Evolutionary conservation across 1,284 basidiomycete genomes (phyloP), one percentile per base, ranked within the genome.

Genomic region (Malassezia sympodialis): DNA sequence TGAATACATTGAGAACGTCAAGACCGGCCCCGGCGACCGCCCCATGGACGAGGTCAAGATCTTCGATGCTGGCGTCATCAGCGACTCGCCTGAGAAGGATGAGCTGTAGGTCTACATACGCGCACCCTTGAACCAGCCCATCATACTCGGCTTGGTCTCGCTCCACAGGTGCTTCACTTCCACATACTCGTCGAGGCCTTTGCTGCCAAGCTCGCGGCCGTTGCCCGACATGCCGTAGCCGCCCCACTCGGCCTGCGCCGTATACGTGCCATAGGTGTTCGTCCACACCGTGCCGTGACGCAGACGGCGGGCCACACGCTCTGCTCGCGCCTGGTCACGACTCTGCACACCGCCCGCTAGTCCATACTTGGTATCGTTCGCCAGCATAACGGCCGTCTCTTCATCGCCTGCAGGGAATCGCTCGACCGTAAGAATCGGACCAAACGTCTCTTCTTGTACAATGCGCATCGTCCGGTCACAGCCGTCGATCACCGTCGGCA

Each of bases 341-440:
- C 62, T 62, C 51, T 73, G 72, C 41, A 74, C 70, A 35, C 69
- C 72, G 26, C 66, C 72, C 0, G 70, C 70, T 8, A 74, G 59
- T 10, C 72, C 72, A 45, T 72, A 74, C 60, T 66, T 67, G 37
- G 72, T 74, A 51, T 74, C 72, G 50, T 74, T 74, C 35, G 67
- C 72, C 8, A 74, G 54, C 23, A 41, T n/a, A 26, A 72, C 48
- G 7, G 72, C 72, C 11, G 48, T 57, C 35, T 62, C 66, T 52
- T 74, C 72, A 43, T 74, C 72, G 21, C 71, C 71, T 15, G 67
- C 60, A 21, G 56, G 49, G 61, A 74, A 74, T 6, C 72, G 55
- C 55, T 74, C 72, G 3, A 74, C 69, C 5, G 72, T 74, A 7
- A 74, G 53, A 44, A 74, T 74, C 17, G 72, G 72, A 6, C 67